phyloP scores from a whole-genome alignment of 1,139 yeast genomes.

The Suhomyces bolitotheri region DNA sequence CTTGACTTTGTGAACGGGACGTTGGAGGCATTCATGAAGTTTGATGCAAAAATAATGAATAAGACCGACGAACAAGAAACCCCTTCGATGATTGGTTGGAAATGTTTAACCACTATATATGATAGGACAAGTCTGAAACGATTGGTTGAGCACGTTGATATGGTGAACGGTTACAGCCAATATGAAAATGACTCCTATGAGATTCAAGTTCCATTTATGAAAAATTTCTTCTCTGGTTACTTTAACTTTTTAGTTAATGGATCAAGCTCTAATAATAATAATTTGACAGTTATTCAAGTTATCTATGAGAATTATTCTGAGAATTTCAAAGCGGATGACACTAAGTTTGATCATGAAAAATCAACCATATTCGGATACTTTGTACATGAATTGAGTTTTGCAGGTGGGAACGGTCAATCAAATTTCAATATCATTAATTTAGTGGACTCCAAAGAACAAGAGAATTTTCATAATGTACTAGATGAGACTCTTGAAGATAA shows the following conservation, averaged over 20 bases:
- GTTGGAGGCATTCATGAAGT: conserved; percentile 32
- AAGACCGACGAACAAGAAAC: conserved; percentile 6
- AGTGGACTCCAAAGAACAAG: conserved; percentile 8
- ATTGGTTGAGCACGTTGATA: conserved; percentile 31
- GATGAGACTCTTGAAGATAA: conserved; percentile 9
- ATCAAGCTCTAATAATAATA: conserved; percentile 21
- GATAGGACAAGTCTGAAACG: conserved; percentile 19
- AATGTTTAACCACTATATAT: conserved; percentile 33
- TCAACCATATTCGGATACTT: conserved; percentile 29
- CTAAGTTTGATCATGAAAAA: conserved; percentile 14
- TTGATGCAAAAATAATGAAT: conserved; percentile 19
- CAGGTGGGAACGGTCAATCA: conserved; percentile 14
- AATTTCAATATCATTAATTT: conserved; percentile 14
- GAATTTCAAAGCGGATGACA: conserved; percentile 8
- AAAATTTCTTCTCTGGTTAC: conserved; percentile 43
- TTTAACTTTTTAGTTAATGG: conserved; percentile 41
- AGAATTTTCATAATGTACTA: not conserved
- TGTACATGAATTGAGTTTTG: conserved; percentile 29
- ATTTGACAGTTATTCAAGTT: conserved; percentile 34
- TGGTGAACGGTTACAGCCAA: conserved; percentile 37
- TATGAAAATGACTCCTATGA: conserved; percentile 22
- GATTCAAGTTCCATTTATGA: conserved; percentile 42
- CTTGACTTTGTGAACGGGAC: conserved; percentile 28
- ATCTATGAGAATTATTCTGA: conserved; percentile 22
- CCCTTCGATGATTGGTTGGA: conserved; percentile 34